Percentiles rank a stretch among this genome's conserved stretches.
These are phyloP conservation scores for Rhizoctonia solani DNA, from an alignment of 1,284 basidiomycete species.

Conservation along the genomic window DNA sequence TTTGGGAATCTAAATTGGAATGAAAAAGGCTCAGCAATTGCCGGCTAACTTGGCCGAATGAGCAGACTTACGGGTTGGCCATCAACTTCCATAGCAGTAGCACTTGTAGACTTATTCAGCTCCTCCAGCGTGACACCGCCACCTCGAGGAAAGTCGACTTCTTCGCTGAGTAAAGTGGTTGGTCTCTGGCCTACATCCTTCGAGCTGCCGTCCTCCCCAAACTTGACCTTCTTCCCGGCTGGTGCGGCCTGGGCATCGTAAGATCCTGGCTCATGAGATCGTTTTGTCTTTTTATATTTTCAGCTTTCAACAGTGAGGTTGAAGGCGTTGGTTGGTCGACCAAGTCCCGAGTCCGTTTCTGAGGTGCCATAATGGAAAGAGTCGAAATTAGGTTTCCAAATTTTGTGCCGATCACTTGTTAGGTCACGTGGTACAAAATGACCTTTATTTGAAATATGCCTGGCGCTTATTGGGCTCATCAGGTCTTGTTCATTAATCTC, in stretches of 20 bases:
- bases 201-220: slow-evolving; percentile 14
- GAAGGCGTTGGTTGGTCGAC: neutral
- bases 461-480: too few relatives aligned
- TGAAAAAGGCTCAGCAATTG: neutral
- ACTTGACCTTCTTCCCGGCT: slow-evolving; percentile 29
- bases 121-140: slow-evolving; percentile 50
- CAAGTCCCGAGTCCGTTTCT: slow-evolving; percentile 18
- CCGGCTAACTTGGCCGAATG: neutral
- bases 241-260: slow-evolving; percentile 10
- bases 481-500: too few relatives aligned
- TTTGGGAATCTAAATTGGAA: neutral
- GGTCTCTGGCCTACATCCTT: slow-evolving; percentile 8
- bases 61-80: neutral
- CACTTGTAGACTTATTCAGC: neutral
- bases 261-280: slow-evolving; percentile 25
- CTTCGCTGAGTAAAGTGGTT: slow-evolving; percentile 51
- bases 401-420: slow-evolving; percentile 7
- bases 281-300: slow-evolving; percentile 20
- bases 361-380: slow-evolving; percentile 16
- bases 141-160: slow-evolving; percentile 94
- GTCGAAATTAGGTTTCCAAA: slow-evolving; percentile 28
- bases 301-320: neutral
- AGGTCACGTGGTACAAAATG: neutral
- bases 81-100: slow-evolving; percentile 20
- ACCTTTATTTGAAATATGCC: too few relatives aligned